These are phyloP conservation scores for Ambrosiella beaveri DNA, from an alignment of 2,329 filamentous ascomycete species.

Conservation along the genomic window DNA sequence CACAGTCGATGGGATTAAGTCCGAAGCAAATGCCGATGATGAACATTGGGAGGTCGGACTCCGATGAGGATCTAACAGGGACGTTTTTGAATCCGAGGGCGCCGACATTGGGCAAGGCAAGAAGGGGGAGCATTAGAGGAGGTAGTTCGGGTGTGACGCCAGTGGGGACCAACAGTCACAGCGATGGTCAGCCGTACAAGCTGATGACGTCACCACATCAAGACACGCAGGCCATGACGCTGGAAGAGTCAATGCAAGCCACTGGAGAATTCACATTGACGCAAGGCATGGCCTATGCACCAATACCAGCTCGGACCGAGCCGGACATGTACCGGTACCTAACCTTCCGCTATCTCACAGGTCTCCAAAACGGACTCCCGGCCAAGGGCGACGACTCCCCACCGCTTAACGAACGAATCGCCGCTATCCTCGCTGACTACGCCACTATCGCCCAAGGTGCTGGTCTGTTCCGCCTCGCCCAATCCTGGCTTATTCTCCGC, in stretches of 20 bases:
- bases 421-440: conserved; percentile 36
- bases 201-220: conserved; percentile 21
- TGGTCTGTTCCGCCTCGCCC: conserved; percentile 41
- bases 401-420: conserved; percentile 29
- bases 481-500: conserved; percentile 45
- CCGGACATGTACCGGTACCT: conserved; percentile 38
- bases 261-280: conserved; percentile 41
- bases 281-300: conserved; percentile 46
- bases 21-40: conserved; percentile 29
- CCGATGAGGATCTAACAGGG: conserved; percentile 45
- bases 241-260: conserved; percentile 41
- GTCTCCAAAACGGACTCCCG: conserved; percentile 28
- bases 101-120: neutral
- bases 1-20: conserved; percentile 28
- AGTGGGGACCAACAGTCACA: neutral
- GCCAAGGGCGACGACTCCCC: conserved; percentile 13
- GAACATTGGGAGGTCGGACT: conserved; percentile 44
- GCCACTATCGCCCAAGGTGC: conserved; percentile 39
- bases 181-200: neutral
- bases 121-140: neutral
- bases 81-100: conserved; percentile 29
- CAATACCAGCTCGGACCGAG: conserved; percentile 34
- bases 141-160: neutral
- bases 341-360: conserved; percentile 37
- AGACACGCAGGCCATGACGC: conserved; percentile 29